These are phyloP conservation scores for Aspergillus leporis DNA, from an alignment of 495 filamentous ascomycete species.

Conservation along the genomic window DNA sequence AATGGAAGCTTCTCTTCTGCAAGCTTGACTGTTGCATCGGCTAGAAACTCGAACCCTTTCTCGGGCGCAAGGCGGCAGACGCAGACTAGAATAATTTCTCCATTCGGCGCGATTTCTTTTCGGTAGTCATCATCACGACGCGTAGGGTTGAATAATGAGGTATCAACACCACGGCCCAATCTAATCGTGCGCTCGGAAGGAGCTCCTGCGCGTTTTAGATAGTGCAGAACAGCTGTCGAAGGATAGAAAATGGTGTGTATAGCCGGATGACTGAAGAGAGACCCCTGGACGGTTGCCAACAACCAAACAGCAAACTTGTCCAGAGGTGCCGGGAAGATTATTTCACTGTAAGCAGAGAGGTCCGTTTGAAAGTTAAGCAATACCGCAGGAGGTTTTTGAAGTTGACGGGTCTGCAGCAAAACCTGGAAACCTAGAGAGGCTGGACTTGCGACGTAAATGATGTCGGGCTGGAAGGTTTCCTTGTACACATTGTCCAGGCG, in stretches of 20 bases:
- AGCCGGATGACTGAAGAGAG: conserved; percentile 55
- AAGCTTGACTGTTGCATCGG: conserved; percentile 47
- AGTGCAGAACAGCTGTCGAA: conserved; percentile 53
- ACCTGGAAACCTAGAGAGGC: conserved; percentile 66
- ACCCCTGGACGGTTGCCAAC: conserved; percentile 56
- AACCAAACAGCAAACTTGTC: conserved; percentile 54
- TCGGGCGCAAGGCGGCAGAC: conserved; percentile 62
- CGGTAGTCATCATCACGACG: conserved; percentile 7
- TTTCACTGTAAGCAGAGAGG: conserved; percentile 60
- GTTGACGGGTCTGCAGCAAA: conserved; percentile 57
- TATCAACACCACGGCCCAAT: conserved; percentile 62
- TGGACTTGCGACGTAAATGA: conserved; percentile 65
- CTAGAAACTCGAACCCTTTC: conserved; percentile 65
- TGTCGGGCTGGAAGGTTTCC: conserved; percentile 54
- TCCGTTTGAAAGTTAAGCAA: conserved; percentile 68
- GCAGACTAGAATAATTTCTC: conserved; percentile 59
- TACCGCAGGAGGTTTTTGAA: conserved; percentile 50
- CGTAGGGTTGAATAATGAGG: conserved; percentile 51
- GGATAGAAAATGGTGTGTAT: conserved; percentile 65
- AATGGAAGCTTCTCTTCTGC: conserved; percentile 54
- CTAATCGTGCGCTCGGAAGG: conserved; percentile 50
- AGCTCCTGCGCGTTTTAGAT: conserved; percentile 52
- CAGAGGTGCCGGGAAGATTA: conserved; percentile 59
- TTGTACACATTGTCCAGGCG: conserved; percentile 53
- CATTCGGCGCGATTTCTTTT: conserved; percentile 49